Base-by-base conservation (phyloP, 1,284 basidiomycete species). In the Agroathelia rolfsii region DNA sequence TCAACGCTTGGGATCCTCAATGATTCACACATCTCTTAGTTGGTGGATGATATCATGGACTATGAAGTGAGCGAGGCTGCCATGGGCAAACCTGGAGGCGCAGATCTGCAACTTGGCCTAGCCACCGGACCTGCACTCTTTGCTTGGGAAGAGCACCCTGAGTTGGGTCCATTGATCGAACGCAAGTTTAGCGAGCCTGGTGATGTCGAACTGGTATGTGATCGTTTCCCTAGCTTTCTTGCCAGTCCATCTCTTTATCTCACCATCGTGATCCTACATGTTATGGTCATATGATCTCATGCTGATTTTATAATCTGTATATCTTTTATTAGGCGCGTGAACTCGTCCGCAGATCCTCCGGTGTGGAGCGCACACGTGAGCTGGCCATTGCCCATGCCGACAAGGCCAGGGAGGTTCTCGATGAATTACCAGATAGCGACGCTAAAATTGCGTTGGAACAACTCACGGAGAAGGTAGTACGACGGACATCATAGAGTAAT, bases 91-190 rank as follows among this genome's bases (percentile, higher is more conserved):
- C 88, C 88, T 1, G 73, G 77, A 10, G 85, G 86, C 6, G 84
- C 88, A 0, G 89, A 97, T 56, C 64, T 96, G 23, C 72, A 80
- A 36, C 64, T 94, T 1, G 92, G 93, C 1, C 65, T 95, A 14
- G 86, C 90, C 2, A 95, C 92, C 0, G 94, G 86, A 0, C 94
- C 94, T 0, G 84, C 84, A 2, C 60, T 99, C n/a, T 97, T 85
- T 50, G 94, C 95, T 10, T 90, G 87, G 67, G 88, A 95, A 56
- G 82, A 95, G 52, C 69, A 86, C 52, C 76, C 86, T 5, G 76
- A 80, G 41, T 65, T 95, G 52, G 78, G 79, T 2, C 78, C 83
- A 1, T 62, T 97, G 41, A 92, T 98, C 36, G 64, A 69, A 30
- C 76, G 95, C 35, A 84, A 88, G 59, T 95, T 97, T 53, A 64